These are phyloP conservation scores for Triadica sebifera DNA, from an alignment of 345 rosid species.

Conservation along the genomic window DNA sequence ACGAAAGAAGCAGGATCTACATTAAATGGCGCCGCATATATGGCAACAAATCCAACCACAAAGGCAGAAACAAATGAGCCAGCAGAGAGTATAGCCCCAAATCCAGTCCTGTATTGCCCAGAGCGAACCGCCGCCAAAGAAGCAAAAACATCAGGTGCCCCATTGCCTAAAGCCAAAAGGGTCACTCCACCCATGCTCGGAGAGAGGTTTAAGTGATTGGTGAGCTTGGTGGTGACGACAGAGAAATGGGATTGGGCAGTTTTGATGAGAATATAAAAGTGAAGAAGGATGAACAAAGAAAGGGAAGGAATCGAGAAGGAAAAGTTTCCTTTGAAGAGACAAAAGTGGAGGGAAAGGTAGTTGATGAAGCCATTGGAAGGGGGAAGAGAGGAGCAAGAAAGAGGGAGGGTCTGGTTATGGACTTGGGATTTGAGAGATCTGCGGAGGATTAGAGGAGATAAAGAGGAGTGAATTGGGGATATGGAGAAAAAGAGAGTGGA, in stretches of 20 bases:
- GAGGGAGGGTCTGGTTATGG: neutral
- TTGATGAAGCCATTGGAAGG: slow-evolving; percentile 49
- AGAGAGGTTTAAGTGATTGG: slow-evolving; percentile 62
- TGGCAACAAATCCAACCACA: slow-evolving; percentile 94
- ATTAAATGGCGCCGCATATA: slow-evolving; percentile 77
- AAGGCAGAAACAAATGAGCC: slow-evolving; percentile 89
- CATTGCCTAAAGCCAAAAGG: slow-evolving; percentile 88
- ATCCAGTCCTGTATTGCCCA: slow-evolving; percentile 85
- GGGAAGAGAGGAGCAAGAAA: slow-evolving; percentile 36
- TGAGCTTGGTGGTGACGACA: slow-evolving; percentile 78
- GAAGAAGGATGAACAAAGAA: slow-evolving; percentile 57
- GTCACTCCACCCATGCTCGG: slow-evolving; percentile 94
- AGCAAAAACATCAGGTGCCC: slow-evolving; percentile 91
- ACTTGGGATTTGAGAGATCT: slow-evolving; percentile 46
- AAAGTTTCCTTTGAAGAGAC: slow-evolving; percentile 44
- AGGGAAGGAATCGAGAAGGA: slow-evolving; percentile 56
- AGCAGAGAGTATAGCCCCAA: slow-evolving; percentile 87
- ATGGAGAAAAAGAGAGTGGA: slow-evolving; percentile 44
- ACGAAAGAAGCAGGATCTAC: slow-evolving; percentile 69
- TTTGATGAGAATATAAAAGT: slow-evolving; percentile 84
- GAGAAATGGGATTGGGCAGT: slow-evolving; percentile 96
- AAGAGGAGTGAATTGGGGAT: slow-evolving; percentile 15
- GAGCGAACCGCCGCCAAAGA: slow-evolving; percentile 78
- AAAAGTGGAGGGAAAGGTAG: slow-evolving; percentile 65
- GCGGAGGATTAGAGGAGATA: slow-evolving; percentile 31